These are phyloP conservation scores for Misopates orontium DNA, from an alignment of 257 asterid species.

Conservation along the genomic window DNA sequence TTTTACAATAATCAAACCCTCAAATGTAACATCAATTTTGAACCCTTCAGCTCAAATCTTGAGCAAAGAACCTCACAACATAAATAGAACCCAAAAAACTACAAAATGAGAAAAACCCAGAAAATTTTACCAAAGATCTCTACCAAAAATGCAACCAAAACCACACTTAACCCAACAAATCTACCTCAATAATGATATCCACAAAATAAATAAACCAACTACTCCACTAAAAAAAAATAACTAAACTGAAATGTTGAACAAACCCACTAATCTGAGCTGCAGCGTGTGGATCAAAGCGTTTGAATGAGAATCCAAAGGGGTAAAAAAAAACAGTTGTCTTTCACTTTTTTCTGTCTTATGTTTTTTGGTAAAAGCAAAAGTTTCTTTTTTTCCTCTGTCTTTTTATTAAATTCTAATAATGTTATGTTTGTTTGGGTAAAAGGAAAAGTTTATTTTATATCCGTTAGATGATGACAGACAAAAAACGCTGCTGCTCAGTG, in stretches of 20 bases:
- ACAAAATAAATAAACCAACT: constrained; percentile 26
- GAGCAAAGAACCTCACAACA: too few relatives aligned
- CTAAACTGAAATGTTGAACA: constrained; percentile 37
- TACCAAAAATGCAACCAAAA: constrained; percentile 46
- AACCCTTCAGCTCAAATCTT: constrained; percentile 20
- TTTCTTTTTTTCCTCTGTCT: constrained; percentile 27
- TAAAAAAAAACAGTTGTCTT: constrained; percentile 36
- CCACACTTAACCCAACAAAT: constrained; percentile 50
- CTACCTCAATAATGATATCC: constrained; percentile 23
- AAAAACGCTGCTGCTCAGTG: constrained; percentile 33
- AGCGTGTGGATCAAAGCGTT: constrained; percentile 48
- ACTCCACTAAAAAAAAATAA: constrained; percentile 23
- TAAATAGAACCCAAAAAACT: too few relatives aligned
- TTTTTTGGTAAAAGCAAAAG: constrained; percentile 67
- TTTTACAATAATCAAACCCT: constrained; percentile 7
- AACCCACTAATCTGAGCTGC: constrained; percentile 42
- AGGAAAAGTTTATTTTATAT: constrained; percentile 24
- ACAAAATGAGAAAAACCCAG: constrained; percentile 32
- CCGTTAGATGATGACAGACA: constrained; percentile 50
- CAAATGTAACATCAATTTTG: constrained; percentile 11
- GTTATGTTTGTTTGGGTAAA: constrained; percentile 13
- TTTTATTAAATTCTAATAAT: neutral
- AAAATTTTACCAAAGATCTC: constrained; percentile 53
- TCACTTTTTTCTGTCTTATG: constrained; percentile 50
- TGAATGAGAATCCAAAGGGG: constrained; percentile 45